Base-by-base conservation (phyloP, 225 moss, liverwort and hornwort species). In the Takakia lepidozioides region DNA sequence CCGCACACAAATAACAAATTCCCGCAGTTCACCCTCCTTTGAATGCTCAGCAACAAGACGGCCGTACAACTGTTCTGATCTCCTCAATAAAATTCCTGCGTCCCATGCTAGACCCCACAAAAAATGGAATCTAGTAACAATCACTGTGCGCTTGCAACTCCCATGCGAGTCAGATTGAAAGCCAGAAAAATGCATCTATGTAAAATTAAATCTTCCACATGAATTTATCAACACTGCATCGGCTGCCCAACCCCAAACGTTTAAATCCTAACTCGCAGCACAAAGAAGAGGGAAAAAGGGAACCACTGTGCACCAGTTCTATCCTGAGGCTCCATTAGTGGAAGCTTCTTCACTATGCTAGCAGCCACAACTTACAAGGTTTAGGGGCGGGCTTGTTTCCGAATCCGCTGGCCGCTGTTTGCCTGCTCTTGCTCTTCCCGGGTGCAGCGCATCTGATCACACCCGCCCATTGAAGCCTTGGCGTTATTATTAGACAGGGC, bases 1-100 rank as follows among this genome's bases (percentile, higher is more conserved):
- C 15, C 93, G 81, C 38, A 86, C 88, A 54, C 93, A 93, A 3
- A 93, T 81, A 16, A 93, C 78, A n/a, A 88, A 89, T 62, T 93
- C 93, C 2, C 93, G 86, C 19, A 93, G 75, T 10, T 93, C 93
- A 21, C 93, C 83, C 55, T 93, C 93, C 10, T 29, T 66, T 0
- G 72, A 73, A 49, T 88, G 70, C 27, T 89, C 93, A 17, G 69
- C 67, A 2, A 93, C 55, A 63, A 93, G 60, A 17, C 69, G 73
- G 26, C 72, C 67, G 59, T 88, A 93, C 8, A 65, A 58, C 61
- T 86, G 93, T 54, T 93, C 93, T 41, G 93, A 93, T 78, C 86
- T 69, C 67, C 81, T 76, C 64, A 93, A 66, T 51, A 93, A 60
- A 40, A 93, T 48, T 43, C 75, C 86, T 42, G 83, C 85, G 43